These are phyloP conservation scores for Silene conica DNA, from an alignment of 148 eudicot genomes.

Conservation along the genomic window DNA sequence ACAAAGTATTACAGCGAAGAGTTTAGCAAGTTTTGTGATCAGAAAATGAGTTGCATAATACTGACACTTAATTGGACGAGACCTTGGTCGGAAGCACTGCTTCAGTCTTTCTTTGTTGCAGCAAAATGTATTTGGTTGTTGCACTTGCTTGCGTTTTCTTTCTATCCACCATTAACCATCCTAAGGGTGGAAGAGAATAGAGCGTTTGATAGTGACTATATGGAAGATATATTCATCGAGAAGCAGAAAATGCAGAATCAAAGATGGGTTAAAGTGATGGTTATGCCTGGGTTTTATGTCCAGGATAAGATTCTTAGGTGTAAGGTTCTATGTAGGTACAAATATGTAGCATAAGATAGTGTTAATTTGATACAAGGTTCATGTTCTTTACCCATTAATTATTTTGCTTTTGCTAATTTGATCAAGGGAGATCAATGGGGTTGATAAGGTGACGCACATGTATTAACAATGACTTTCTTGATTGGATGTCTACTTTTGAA, in stretches of 20 bases:
- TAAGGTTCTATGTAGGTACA: constrained; percentile 88
- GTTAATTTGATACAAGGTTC: not conserved
- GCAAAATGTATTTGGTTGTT: constrained; percentile 92
- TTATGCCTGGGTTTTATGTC: constrained; percentile 93
- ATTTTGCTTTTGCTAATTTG: constrained; percentile 10
- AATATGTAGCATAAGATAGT: constrained; percentile 34
- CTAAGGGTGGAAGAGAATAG: constrained; percentile 78
- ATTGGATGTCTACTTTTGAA: too few species aligned
- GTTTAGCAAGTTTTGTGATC: constrained; percentile 89
- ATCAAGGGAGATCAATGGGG: constrained; percentile 6
- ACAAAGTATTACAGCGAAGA: constrained; percentile 90
- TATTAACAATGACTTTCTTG: too few species aligned
- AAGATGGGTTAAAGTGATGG: constrained; percentile 80
- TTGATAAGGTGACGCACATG: not conserved
- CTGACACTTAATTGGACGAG: constrained; percentile 64
- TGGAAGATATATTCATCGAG: constrained; percentile 72
- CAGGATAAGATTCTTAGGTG: constrained; percentile 76
- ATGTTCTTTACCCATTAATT: not conserved
- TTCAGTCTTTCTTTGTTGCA: constrained; percentile 84
- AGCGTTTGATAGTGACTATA: constrained; percentile 60
- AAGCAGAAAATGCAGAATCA: constrained; percentile 52
- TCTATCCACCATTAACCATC: constrained; percentile 54
- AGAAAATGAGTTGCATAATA: constrained; percentile 74
- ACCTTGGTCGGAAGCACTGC: constrained; percentile 89
- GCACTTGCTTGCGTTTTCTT: constrained; percentile 88